Base-by-base conservation (phyloP, 73 alveolate species). In the Paramecium biaurelia region DNA sequence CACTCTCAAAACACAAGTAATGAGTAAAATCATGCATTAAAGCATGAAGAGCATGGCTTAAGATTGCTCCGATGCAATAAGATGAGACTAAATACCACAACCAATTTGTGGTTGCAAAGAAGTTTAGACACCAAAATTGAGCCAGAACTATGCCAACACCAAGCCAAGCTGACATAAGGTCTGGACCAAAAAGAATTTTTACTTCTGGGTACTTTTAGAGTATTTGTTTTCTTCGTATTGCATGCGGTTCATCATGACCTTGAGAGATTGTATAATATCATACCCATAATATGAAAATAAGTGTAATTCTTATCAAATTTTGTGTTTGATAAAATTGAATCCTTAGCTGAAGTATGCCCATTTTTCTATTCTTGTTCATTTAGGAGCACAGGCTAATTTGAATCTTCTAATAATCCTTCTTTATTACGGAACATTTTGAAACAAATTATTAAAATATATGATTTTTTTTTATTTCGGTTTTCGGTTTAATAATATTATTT, bases 21-120 rank as follows among this genome's bases (percentile, higher is more conserved):
- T 89, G 94, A 21, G 94, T 89, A 18, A 70, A 70, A 82, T 89
- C 94, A 72, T 89, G 94, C 49, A 89, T 82, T 9, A 89, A 84
- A 45, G 58, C 85, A 42, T 89, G 94, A 38, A 89, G 47, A 26
- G 94, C 70, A 28, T 89, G 94, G 12, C 76, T 89, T 26, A 89
- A 43, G 18, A 85, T 37, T 32, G 92, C 94, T 7, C 94, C 74
- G 21, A 89, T 70, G 34, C 70, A 42, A 37, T 89, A 89, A 24
- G 76, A 41, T n/a, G 85, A 89, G 32, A 63, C 56, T 21, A 89
- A 28, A 59, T 58, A 89, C 37, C 21, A 32, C 12, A 82, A 47
- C 94, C 94, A 89, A 34, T 67, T 41, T 26, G 85, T 43, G 58
- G 70, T 43, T 63, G 45, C 37, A 21, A 89, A 76, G 41, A 26